Evolutionary conservation across 345 rosid genomes (phyloP).

Genomic region (Sapria himalayana): DNA sequence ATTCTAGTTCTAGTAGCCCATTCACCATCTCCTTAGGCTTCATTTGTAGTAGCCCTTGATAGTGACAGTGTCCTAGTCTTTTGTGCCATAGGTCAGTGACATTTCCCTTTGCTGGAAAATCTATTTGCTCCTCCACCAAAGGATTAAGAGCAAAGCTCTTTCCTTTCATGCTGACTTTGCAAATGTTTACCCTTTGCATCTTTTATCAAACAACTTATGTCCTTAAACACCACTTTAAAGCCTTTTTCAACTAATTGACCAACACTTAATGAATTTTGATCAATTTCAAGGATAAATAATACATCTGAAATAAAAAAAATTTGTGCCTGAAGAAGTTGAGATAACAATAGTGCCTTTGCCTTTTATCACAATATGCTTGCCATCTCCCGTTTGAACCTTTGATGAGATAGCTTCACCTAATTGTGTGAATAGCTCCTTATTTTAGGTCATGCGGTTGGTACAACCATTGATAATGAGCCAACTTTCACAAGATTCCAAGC

Average conservation of each 20-base stretch:
- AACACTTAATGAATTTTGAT: slow-evolving; percentile 2
- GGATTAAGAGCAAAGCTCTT: background rate
- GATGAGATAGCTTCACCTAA: background rate
- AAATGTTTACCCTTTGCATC: background rate
- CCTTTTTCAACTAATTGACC: slow-evolving; percentile 1
- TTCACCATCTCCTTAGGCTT: background rate
- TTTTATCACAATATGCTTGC: too few species aligned
- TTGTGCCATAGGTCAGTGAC: slow-evolving; percentile 3
- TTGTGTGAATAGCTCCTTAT: background rate
- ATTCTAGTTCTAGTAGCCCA: background rate
- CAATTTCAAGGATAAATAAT: background rate
- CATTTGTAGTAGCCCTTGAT: background rate
- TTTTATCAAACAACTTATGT: background rate
- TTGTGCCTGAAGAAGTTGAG: background rate
- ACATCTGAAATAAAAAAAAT: background rate
- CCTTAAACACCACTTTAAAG: background rate
- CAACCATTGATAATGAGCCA: background rate
- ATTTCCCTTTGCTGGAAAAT: background rate
- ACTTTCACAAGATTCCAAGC: background rate
- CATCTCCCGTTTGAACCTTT: too few species aligned
- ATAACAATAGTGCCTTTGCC: too few species aligned
- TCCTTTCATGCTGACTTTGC: too few species aligned
- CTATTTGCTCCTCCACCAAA: background rate
- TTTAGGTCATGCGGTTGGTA: background rate
- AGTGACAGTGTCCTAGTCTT: slow-evolving; percentile 1